A percentile compares a stretch with the other conserved stretches of the same genome.
These are phyloP conservation scores for Cercospora sp. DNA, from an alignment of 2,329 filamentous ascomycete genomes.

Conservation along the genomic window DNA sequence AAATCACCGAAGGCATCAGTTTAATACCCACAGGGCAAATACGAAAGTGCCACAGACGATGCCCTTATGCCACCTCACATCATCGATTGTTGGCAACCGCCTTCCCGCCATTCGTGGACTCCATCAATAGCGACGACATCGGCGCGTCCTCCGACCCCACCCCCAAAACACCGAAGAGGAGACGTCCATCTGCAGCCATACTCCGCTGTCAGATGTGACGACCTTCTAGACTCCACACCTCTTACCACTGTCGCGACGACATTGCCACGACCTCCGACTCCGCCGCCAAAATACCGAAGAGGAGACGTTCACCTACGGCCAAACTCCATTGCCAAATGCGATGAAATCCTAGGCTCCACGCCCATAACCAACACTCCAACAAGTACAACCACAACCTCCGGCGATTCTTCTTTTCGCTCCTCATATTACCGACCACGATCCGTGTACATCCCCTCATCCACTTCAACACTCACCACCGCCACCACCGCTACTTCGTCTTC, in stretches of 20 bases:
- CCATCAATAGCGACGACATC: not conserved
- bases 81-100: not conserved
- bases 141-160: not conserved
- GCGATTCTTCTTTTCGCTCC: not conserved
- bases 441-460: not conserved
- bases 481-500: not conserved
- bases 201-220: not conserved
- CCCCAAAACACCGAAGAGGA: not conserved
- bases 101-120: not conserved
- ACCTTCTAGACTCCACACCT: not conserved
- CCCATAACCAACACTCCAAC: not conserved
- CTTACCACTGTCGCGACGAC: not conserved
- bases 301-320: not conserved
- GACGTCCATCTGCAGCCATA: not conserved
- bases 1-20: conserved; percentile 1
- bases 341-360: not conserved
- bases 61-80: not conserved
- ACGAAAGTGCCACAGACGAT: not conserved
- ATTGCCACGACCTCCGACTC: not conserved
- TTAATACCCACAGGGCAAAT: not conserved
- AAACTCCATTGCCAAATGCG: conserved; percentile 1
- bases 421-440: not conserved
- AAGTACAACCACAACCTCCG: not conserved
- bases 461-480: not conserved
- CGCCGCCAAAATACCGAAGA: not conserved